phyloP scores from a whole-genome alignment of 495 filamentous ascomycete species.

The Usnea hakonensis region DNA sequence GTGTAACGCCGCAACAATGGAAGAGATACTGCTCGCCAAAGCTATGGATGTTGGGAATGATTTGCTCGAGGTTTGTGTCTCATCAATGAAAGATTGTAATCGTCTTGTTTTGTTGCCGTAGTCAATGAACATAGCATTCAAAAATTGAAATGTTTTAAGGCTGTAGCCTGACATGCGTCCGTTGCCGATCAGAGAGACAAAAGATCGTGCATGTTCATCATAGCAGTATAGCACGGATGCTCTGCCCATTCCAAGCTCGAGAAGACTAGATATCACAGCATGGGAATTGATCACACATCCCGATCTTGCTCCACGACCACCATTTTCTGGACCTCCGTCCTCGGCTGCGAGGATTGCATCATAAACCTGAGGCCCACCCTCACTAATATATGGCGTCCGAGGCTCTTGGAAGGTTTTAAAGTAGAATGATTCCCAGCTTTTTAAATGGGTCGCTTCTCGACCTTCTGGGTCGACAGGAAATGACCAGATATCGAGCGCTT shows the following conservation, averaged over 20 bases:
- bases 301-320: neutral
- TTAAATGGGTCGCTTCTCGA: conserved; percentile 36
- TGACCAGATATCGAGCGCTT: conserved; percentile 50
- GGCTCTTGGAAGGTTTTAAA: conserved; percentile 36
- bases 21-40: conserved; percentile 51
- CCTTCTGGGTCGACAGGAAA: conserved; percentile 23
- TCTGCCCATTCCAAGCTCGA: conserved; percentile 70
- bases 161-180: conserved; percentile 66
- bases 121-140: conserved; percentile 50
- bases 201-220: conserved; percentile 47
- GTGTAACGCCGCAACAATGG: conserved; percentile 48
- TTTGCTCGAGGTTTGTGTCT: conserved; percentile 24
- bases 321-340: neutral
- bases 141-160: conserved; percentile 42
- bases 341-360: conserved; percentile 53
- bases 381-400: conserved; percentile 61
- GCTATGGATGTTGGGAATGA: conserved; percentile 50
- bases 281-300: conserved; percentile 20
- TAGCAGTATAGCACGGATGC: conserved; percentile 73
- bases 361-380: conserved; percentile 64
- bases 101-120: conserved; percentile 51
- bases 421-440: conserved; percentile 68
- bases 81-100: conserved; percentile 48
- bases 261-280: conserved; percentile 31
- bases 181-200: conserved; percentile 46